A percentile compares a stretch with the other conserved stretches of the same genome.
Evolutionary conservation across 345 rosid genomes (phyloP).

Genomic region (Raphanus sativus): DNA sequence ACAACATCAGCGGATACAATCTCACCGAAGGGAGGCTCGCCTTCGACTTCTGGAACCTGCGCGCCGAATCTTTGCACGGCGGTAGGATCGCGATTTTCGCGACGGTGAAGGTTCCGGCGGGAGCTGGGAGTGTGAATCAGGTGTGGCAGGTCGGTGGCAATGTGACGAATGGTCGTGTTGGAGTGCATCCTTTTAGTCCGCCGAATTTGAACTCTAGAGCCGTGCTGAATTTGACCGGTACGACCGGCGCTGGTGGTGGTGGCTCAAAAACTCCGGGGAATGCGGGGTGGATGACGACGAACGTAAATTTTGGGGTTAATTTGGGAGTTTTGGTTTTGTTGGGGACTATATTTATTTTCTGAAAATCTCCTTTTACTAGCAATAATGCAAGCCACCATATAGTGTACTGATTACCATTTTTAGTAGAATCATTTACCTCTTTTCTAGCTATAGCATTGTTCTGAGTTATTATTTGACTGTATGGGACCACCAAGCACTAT

Average conservation of each 20-base stretch:
- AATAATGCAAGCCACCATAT: conserved; percentile 26
- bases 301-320: conserved; percentile 31
- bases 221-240: conserved; percentile 13
- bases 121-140: conserved; percentile 54
- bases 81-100: conserved; percentile 46
- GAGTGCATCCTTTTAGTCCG: conserved; percentile 27
- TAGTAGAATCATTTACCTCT: conserved; percentile 19
- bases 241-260: neutral
- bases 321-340: conserved; percentile 28
- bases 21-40: conserved; percentile 42
- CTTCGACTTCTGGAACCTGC: conserved; percentile 57
- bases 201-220: conserved; percentile 39
- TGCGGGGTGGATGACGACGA: conserved; percentile 3
- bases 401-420: neutral
- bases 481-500: conserved; percentile 3
- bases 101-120: conserved; percentile 55
- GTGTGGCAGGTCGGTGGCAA: conserved; percentile 85
- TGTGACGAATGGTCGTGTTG: conserved; percentile 41
- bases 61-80: conserved; percentile 39
- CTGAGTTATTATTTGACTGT: conserved; percentile 13
- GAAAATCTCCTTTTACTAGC: neutral
- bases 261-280: conserved; percentile 25
- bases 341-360: conserved; percentile 24
- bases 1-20: conserved; percentile 46
- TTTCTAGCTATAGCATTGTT: neutral